Percentiles rank a stretch among this genome's conserved stretches.
phyloP scores from a whole-genome alignment of 768 basidiomycete species.

The Crassisporium funariophilum region DNA sequence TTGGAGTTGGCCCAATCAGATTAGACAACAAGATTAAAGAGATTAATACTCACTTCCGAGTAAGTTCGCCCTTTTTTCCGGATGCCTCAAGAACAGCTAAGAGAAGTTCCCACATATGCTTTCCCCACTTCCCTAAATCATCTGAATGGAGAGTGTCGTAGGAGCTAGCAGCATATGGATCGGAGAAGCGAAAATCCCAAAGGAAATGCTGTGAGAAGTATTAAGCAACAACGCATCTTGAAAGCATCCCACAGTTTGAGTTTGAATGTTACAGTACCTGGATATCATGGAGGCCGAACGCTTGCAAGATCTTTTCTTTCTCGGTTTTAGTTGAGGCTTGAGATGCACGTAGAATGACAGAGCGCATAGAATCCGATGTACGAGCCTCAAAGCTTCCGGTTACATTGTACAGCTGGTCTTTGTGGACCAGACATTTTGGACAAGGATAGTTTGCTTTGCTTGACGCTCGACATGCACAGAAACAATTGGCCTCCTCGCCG shows the following conservation, averaged over 20 bases:
- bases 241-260: too few relatives aligned
- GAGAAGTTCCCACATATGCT: slow-evolving; percentile 24
- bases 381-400: slow-evolving; percentile 11
- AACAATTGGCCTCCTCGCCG: slow-evolving; percentile 29
- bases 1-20: background rate
- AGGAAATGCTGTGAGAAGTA: slow-evolving; percentile 24
- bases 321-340: slow-evolving; percentile 8
- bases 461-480: slow-evolving; percentile 25
- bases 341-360: slow-evolving; percentile 14
- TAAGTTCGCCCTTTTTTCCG: slow-evolving; percentile 13
- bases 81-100: slow-evolving; percentile 17
- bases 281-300: slow-evolving; percentile 22
- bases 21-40: background rate
- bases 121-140: slow-evolving; percentile 28
- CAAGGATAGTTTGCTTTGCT: slow-evolving; percentile 28
- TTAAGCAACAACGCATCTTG: background rate
- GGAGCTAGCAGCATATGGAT: slow-evolving; percentile 22
- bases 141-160: slow-evolving; percentile 32
- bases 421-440: slow-evolving; percentile 29
- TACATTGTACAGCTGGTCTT: slow-evolving; percentile 22
- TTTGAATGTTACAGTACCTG: too few relatives aligned
- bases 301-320: slow-evolving; percentile 19
- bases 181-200: slow-evolving; percentile 27
- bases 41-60: slow-evolving; percentile 17
- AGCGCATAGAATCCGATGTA: slow-evolving; percentile 21